Evolutionary conservation across 306 rosid genomes (phyloP), one percentile per base, ranked within the genome.

Genomic region (Pyrus bretschneideri): DNA sequence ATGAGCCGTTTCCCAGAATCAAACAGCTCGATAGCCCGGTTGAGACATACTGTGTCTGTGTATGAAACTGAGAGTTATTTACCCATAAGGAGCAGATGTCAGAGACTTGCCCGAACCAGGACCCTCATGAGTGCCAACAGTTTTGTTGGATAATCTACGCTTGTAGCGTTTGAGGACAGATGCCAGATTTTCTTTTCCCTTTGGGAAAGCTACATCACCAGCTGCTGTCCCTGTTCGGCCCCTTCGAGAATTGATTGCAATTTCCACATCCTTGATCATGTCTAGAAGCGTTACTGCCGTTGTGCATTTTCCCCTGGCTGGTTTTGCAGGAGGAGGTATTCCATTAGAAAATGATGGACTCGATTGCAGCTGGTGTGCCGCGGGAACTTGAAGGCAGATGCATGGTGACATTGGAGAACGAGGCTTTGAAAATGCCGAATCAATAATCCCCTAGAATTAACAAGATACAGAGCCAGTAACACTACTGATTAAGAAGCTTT

Each of bases 161-260:
- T 86, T 92, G 84, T 92, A 96, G 46, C 99, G 92, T 84, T 96
- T 96, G 76, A 96, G 97, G 73, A 96, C 99, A 25, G 99, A 91
- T 0, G 93, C 90, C 78, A 96, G 78, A 81, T 92, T 96, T 69
- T 89, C 93, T 81, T 91, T 96, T 62, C 98, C 99, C 84, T n/a
- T 88, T 0, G 99, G 99, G 84, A 92, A 92, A 54, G 98, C 98
- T 45, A 95, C 97, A 21, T 92, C 98, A 14, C 99, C 99, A 0
- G 98, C 99, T 25, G 93, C 96, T 21, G 99, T 96, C 61, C 99
- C 98, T 0, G 90, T 86, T 23, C 97, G 91, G 58, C 99, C 99
- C 86, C 85, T 92, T 33, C 99, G 71, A 83, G 76, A 80, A 61
- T 92, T 87, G 72, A 96, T 88, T 1, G 98, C 93, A 6, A 65